These are phyloP conservation scores for Chaetomiaceae sp. DNA, from an alignment of 2,329 filamentous ascomycete species.

Conservation along the genomic window DNA sequence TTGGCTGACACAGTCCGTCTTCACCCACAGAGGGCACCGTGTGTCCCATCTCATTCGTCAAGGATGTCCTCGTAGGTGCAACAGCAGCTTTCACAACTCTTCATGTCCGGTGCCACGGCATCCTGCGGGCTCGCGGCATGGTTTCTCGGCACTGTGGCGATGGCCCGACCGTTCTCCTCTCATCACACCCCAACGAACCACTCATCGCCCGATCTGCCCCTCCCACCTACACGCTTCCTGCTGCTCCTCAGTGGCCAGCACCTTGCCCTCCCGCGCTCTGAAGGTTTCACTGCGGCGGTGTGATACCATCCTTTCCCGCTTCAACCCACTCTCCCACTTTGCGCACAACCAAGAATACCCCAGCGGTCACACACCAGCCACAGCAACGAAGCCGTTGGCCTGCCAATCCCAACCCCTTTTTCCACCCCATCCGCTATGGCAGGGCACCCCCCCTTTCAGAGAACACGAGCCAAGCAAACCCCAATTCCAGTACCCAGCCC, in stretches of 20 bases:
- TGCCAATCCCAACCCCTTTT: no score
- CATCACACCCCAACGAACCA: slow-evolving; percentile 9
- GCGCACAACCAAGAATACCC: background rate
- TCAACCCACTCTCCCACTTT: background rate
- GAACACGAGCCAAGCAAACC: no score
- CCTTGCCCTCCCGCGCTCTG: background rate
- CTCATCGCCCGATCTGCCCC: slow-evolving; percentile 13
- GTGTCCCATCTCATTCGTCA: slow-evolving; percentile 78
- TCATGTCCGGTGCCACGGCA: slow-evolving; percentile 6
- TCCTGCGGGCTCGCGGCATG: background rate
- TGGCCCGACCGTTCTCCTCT: slow-evolving; percentile 2
- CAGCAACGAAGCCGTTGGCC: background rate
- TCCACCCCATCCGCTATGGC: no score
- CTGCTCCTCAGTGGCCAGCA: no score
- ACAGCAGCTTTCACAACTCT: slow-evolving; percentile 14
- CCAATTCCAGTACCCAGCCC: slow-evolving; percentile 2
- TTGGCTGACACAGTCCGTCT: slow-evolving; percentile 34
- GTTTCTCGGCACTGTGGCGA: slow-evolving; percentile 5
- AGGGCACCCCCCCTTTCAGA: background rate
- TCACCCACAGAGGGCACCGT: slow-evolving; percentile 64
- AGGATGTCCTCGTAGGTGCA: slow-evolving; percentile 67
- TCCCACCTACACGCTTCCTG: slow-evolving; percentile 1
- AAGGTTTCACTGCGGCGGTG: background rate
- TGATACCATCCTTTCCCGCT: background rate
- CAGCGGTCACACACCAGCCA: background rate